These are phyloP conservation scores for Diospyros kaki DNA, from an alignment of 148 eudicot species.

Conservation along the genomic window DNA sequence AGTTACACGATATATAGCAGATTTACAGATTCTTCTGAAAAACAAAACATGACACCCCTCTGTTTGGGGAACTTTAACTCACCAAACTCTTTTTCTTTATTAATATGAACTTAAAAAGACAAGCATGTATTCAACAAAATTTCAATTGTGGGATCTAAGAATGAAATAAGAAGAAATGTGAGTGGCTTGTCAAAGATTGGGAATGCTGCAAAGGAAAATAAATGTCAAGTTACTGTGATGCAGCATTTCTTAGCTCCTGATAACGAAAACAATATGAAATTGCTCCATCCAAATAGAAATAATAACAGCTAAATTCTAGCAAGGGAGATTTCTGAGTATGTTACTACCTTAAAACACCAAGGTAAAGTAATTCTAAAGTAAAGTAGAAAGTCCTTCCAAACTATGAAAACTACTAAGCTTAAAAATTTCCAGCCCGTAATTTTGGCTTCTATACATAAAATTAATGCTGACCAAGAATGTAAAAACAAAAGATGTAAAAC, in stretches of 20 bases:
- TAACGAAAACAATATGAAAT: too few species aligned
- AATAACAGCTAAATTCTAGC: too few species aligned
- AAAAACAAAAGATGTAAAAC: too few species aligned
- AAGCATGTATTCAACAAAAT: not conserved
- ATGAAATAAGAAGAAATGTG: not conserved
- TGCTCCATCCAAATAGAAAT: too few species aligned
- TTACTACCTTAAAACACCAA: too few species aligned
- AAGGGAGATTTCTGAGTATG: too few species aligned
- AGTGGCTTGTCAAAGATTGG: slow-evolving; percentile 1
- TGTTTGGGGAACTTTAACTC: too few species aligned
- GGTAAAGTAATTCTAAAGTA: not conserved
- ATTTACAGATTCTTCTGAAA: not conserved
- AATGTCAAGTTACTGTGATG: not conserved
- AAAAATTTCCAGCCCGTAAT: not conserved
- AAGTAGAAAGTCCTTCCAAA: not conserved
- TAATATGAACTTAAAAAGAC: not conserved
- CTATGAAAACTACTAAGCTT: not conserved
- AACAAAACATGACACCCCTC: not conserved
- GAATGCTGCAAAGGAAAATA: not conserved
- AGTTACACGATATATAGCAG: not conserved
- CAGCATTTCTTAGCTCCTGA: not conserved
- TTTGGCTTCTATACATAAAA: too few species aligned
- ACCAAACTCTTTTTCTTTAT: not conserved
- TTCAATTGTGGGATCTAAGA: not conserved
- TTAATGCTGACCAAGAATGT: too few species aligned